Evolutionary conservation across 2,329 filamentous ascomycete genomes (phyloP).

Genomic region (Sarocladium oryzae): DNA sequence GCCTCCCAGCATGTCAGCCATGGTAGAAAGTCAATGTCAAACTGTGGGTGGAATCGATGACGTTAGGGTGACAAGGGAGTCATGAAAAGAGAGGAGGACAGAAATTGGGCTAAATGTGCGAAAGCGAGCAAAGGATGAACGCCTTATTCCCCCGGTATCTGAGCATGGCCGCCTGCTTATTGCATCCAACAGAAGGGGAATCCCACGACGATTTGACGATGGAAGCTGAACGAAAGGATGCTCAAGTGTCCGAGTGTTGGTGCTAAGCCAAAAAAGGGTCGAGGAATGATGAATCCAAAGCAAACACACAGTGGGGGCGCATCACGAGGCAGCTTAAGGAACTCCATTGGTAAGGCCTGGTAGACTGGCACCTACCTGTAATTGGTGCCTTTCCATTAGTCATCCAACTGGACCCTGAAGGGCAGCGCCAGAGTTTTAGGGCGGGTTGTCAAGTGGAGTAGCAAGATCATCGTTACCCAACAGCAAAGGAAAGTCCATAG

Average conservation of each 20-base stretch:
- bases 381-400: not conserved
- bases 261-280: not conserved
- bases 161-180: not conserved
- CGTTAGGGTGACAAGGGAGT: not conserved
- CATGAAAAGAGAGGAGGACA: not conserved
- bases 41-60: not conserved
- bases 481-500: no score
- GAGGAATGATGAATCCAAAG: not conserved
- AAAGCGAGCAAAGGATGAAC: not conserved
- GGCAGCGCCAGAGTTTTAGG: no score
- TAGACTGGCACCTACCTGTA: no score
- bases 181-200: not conserved
- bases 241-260: not conserved
- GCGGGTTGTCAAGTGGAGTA: no score
- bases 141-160: not conserved
- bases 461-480: no score
- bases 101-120: not conserved
- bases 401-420: not conserved
- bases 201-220: not conserved
- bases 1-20: conserved; percentile 21
- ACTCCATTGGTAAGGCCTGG: not conserved
- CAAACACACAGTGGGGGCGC: not conserved
- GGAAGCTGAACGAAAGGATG: not conserved
- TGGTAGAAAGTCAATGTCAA: conserved; percentile 11
- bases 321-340: conserved; percentile 1